phyloP scores from a whole-genome alignment of 2,329 filamentous ascomycete species.

The Fusarium praegraminearum region DNA sequence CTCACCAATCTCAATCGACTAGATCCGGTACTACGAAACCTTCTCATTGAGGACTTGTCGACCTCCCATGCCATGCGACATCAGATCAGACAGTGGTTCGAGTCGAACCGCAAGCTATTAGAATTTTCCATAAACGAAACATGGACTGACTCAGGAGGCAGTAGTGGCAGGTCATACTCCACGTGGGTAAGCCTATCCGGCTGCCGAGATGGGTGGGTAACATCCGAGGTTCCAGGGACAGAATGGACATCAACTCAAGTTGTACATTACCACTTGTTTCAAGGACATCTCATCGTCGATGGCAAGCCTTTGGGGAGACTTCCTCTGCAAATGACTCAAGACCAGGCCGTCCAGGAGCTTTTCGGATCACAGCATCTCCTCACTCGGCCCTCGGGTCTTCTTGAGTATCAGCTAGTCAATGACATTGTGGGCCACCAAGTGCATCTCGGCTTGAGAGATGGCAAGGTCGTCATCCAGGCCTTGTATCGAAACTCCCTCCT shows the following conservation, averaged over 20 bases:
- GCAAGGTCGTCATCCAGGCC: slow-evolving; percentile 59
- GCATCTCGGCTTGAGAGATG: slow-evolving; percentile 65
- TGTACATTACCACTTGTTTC: slow-evolving; percentile 52
- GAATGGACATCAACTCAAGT: slow-evolving; percentile 26
- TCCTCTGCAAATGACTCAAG: slow-evolving; percentile 62
- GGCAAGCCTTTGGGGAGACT: slow-evolving; percentile 58
- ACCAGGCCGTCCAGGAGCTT: slow-evolving; percentile 58
- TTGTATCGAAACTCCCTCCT: slow-evolving; percentile 34
- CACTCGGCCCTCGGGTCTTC: slow-evolving; percentile 65
- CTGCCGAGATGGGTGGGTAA: slow-evolving; percentile 11
- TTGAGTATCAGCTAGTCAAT: slow-evolving; percentile 61
- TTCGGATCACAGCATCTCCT: slow-evolving; percentile 66
- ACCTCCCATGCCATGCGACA: slow-evolving; percentile 14
- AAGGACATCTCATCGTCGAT: slow-evolving; percentile 54
- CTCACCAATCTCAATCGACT: slow-evolving; percentile 32
- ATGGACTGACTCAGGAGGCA: slow-evolving; percentile 2
- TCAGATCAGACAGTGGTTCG: slow-evolving; percentile 13
- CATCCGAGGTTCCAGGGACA: neutral
- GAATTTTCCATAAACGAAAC: slow-evolving; percentile 38
- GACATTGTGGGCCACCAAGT: slow-evolving; percentile 50
- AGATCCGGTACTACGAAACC: neutral
- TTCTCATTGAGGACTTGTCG: slow-evolving; percentile 42
- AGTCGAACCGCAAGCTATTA: slow-evolving; percentile 28
- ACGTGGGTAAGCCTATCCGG: slow-evolving; percentile 7
- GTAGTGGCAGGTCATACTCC: slow-evolving; percentile 1